phyloP scores from a whole-genome alignment of 108 stramenopile genomes.

The Chaetoceros tenuissimus region DNA sequence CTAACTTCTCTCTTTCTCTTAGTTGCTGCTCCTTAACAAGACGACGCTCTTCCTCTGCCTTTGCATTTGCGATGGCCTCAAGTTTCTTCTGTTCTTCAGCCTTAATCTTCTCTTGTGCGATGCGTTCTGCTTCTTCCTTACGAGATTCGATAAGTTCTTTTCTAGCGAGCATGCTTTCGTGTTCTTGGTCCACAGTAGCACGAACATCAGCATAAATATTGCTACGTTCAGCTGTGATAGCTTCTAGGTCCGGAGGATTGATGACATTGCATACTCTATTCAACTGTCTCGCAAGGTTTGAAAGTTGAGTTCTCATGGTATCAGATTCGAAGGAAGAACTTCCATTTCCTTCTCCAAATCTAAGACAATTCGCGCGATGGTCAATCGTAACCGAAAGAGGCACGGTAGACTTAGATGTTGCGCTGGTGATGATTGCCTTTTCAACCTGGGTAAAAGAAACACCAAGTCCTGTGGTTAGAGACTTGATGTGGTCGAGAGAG shows the following conservation, averaged over 20 bases:
- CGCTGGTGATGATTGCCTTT: constrained; percentile 76
- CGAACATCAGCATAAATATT: constrained; percentile 57
- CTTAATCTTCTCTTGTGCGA: constrained; percentile 59
- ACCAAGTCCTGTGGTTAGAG: constrained; percentile 62
- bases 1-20: constrained; percentile 82
- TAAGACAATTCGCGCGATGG: constrained; percentile 79
- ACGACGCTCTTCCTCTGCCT: constrained; percentile 78
- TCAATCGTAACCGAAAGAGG: constrained; percentile 66
- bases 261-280: constrained; percentile 40
- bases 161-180: constrained; percentile 63
- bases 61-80: constrained; percentile 73
- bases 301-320: constrained; percentile 70
- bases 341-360: constrained; percentile 68
- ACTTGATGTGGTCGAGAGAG: constrained; percentile 74
- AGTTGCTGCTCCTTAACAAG: constrained; percentile 66
- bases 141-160: constrained; percentile 86
- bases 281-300: constrained; percentile 57
- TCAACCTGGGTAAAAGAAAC: constrained; percentile 86
- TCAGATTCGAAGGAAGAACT: constrained; percentile 53
- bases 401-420: constrained; percentile 39
- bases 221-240: constrained; percentile 16
- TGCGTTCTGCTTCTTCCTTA: constrained; percentile 86
- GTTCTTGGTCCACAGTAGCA: constrained; percentile 59
- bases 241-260: constrained; percentile 29
- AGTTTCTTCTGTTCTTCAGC: constrained; percentile 52